Evolutionary conservation across 2,329 filamentous ascomycete genomes (phyloP).

Genomic region (Mollisia scopiformis): DNA sequence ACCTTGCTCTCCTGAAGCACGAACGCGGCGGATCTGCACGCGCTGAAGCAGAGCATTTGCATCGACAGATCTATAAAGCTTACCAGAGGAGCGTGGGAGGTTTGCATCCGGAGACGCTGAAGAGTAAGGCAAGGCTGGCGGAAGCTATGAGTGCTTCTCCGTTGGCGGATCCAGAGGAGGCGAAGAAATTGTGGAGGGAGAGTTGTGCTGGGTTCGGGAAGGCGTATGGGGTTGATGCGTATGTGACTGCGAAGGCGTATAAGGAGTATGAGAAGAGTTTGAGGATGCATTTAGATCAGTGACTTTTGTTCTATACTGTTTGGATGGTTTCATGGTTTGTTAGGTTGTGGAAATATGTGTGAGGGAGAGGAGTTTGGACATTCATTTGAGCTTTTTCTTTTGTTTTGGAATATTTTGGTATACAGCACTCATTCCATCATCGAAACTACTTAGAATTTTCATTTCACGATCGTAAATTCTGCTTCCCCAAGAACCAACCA

Average conservation of each 20-base stretch:
- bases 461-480: neutral
- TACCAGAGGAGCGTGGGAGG: conserved; percentile 26
- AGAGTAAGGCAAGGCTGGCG: conserved; percentile 25
- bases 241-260: conserved; percentile 25
- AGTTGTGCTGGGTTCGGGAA: conserved; percentile 28
- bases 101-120: conserved; percentile 31
- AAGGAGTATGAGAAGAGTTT: conserved; percentile 31
- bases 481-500: neutral
- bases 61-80: conserved; percentile 22
- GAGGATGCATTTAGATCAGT: conserved; percentile 24
- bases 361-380: neutral
- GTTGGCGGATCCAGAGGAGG: conserved; percentile 20
- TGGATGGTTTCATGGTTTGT: neutral
- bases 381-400: neutral
- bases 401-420: too few relatives aligned
- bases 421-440: too few relatives aligned
- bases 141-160: conserved; percentile 23
- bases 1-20: conserved; percentile 27
- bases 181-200: conserved; percentile 30
- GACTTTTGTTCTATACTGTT: conserved; percentile 1
- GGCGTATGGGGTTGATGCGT: conserved; percentile 27
- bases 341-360: neutral
- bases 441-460: neutral
- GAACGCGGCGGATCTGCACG: conserved; percentile 23
- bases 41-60: conserved; percentile 24